A percentile compares a stretch with the other conserved stretches of the same genome.
Conservation (phyloP, 2,329 filamentous ascomycete genomes). For the Colletotrichum spinosum region DNA sequence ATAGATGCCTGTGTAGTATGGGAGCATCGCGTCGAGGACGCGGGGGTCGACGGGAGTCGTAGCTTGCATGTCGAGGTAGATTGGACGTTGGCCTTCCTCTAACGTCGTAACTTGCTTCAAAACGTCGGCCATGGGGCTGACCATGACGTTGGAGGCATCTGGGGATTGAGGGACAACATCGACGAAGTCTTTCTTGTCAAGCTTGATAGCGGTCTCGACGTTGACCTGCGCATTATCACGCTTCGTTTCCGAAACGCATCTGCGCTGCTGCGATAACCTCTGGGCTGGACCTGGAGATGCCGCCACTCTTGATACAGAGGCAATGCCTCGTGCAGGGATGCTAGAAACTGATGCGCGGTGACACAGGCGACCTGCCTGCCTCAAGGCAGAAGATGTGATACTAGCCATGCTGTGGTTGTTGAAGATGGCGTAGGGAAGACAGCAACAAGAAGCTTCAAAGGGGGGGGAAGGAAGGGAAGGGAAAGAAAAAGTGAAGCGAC, state of each 20-base stretch:
- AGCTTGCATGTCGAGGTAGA: slow-evolving; percentile 98
- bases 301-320: slow-evolving; percentile 48
- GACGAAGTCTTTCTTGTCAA: slow-evolving; percentile 87
- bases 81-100: slow-evolving; percentile 92
- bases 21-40: slow-evolving; percentile 96
- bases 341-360: slow-evolving; percentile 53
- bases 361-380: slow-evolving; percentile 77
- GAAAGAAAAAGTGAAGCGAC: slow-evolving; percentile 19
- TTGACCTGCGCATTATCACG: slow-evolving; percentile 83
- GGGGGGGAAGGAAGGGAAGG: slow-evolving; percentile 12
- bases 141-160: slow-evolving; percentile 72
- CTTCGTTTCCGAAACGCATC: slow-evolving; percentile 88
- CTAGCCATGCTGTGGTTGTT: slow-evolving; percentile 65
- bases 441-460: slow-evolving; percentile 36
- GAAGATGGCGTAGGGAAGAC: slow-evolving; percentile 37
- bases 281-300: slow-evolving; percentile 42
- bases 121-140: slow-evolving; percentile 88
- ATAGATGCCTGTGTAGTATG: slow-evolving; percentile 91
- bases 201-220: slow-evolving; percentile 84
- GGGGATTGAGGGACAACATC: slow-evolving; percentile 58
- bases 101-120: slow-evolving; percentile 92
- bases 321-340: slow-evolving; percentile 48
- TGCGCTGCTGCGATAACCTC: slow-evolving; percentile 58
- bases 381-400: slow-evolving; percentile 75
- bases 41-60: slow-evolving; percentile 95